phyloP scores from a whole-genome alignment of 306 rosid species.

The Medicago truncatula region DNA sequence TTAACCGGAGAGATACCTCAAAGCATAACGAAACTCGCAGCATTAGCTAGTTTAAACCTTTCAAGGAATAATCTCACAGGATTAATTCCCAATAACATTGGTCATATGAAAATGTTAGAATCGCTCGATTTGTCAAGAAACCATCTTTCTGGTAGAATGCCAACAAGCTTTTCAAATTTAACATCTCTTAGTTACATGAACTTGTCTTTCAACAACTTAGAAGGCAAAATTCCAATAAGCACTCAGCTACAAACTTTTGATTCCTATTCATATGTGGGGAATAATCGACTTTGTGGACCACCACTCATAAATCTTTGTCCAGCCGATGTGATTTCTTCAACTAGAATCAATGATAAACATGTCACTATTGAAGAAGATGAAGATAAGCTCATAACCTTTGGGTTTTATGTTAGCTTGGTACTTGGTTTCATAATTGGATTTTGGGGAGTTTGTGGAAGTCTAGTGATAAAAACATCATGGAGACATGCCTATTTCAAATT shows the following conservation, averaged over 20 bases:
- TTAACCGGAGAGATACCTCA: slow-evolving; percentile 44
- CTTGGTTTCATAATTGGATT: no score
- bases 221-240: neutral
- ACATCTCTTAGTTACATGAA: neutral
- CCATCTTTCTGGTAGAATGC: slow-evolving; percentile 21
- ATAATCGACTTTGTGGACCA: neutral
- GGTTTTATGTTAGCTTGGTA: neutral
- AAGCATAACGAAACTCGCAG: slow-evolving; percentile 35
- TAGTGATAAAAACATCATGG: neutral
- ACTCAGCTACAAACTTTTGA: neutral
- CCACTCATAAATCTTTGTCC: neutral
- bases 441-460: neutral
- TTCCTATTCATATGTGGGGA: neutral
- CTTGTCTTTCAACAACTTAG: neutral
- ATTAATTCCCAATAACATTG: slow-evolving; percentile 40
- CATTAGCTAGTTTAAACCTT: slow-evolving; percentile 42
- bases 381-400: neutral
- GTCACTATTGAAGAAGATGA: neutral
- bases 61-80: slow-evolving; percentile 44
- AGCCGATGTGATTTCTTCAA: neutral
- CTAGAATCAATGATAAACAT: neutral
- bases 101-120: slow-evolving; percentile 39
- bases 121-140: slow-evolving; percentile 45
- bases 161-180: slow-evolving; percentile 13
- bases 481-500: neutral